Evolutionary conservation across 192 early-diverging fungal species (phyloP).

Genomic region (Glomus cerebriforme): DNA sequence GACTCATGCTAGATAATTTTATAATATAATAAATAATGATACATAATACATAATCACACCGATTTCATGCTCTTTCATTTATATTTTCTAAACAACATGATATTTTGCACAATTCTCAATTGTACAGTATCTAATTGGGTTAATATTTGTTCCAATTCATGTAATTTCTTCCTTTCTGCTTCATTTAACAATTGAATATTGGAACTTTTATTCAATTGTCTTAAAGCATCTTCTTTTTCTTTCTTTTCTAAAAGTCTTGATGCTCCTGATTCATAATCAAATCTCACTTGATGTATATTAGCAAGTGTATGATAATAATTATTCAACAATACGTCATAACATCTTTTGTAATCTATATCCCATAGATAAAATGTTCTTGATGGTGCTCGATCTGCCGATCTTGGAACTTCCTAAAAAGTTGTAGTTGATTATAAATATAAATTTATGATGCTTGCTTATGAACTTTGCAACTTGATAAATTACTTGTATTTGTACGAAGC

Average conservation of each 20-base stretch:
- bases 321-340: slow-evolving; percentile 1
- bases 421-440: slow-evolving; percentile 28
- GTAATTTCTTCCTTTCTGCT: slow-evolving; percentile 7
- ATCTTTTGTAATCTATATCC: slow-evolving; percentile 46
- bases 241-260: slow-evolving; percentile 2
- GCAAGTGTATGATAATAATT: slow-evolving; percentile 11
- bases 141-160: slow-evolving; percentile 6
- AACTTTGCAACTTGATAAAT: background rate
- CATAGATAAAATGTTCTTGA: slow-evolving; percentile 75
- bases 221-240: slow-evolving; percentile 20
- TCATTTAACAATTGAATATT: slow-evolving; percentile 5
- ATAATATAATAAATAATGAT: too few species aligned
- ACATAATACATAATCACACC: too few species aligned
- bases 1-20: too few species aligned
- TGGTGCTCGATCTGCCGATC: slow-evolving; percentile 70
- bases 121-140: slow-evolving; percentile 10
- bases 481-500: slow-evolving; percentile 45
- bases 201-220: slow-evolving; percentile 6
- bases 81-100: slow-evolving; percentile 9
- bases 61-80: background rate
- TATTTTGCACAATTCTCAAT: slow-evolving; percentile 16
- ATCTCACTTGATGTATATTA: slow-evolving; percentile 25
- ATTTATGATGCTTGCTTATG: background rate
- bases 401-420: slow-evolving; percentile 65
- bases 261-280: background rate